Conservation (phyloP, 2,329 filamentous ascomycete species). For the Colletotrichum camelliae region DNA sequence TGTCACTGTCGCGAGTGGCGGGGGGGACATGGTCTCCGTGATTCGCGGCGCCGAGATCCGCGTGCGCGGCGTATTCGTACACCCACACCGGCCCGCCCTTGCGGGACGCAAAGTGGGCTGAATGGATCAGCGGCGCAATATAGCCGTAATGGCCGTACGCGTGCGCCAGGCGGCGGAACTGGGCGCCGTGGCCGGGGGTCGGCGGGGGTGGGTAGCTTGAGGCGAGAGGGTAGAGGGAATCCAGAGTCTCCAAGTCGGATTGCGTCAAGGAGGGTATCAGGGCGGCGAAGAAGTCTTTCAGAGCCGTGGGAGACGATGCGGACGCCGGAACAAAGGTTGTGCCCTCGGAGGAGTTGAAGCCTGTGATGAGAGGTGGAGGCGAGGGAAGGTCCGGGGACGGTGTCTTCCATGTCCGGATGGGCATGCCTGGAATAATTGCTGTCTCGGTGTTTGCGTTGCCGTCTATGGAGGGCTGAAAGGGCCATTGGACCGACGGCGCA, state of each 20-base stretch:
- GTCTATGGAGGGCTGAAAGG: slow-evolving; percentile 75
- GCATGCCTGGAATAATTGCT: slow-evolving; percentile 59
- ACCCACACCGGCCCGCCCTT: slow-evolving; percentile 47
- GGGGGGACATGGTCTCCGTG: slow-evolving; percentile 52
- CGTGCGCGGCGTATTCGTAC: slow-evolving; percentile 65
- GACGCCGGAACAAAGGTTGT: slow-evolving; percentile 63
- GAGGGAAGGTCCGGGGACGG: slow-evolving; percentile 52
- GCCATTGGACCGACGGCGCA: slow-evolving; percentile 54
- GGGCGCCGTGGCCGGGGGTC: slow-evolving; percentile 45
- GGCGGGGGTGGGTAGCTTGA: slow-evolving; percentile 16
- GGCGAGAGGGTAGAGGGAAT: slow-evolving; percentile 63
- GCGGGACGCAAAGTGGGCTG: slow-evolving; percentile 50
- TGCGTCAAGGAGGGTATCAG: slow-evolving; percentile 64
- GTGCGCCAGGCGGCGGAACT: slow-evolving; percentile 63
- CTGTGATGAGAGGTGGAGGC: slow-evolving; percentile 65
- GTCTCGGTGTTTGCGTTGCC: slow-evolving; percentile 41
- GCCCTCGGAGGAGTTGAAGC: slow-evolving; percentile 75
- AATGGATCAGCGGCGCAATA: slow-evolving; percentile 67
- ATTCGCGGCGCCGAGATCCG: slow-evolving; percentile 43
- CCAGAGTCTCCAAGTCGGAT: slow-evolving; percentile 58
- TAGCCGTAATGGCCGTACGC: slow-evolving; percentile 71
- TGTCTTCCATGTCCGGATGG: slow-evolving; percentile 62
- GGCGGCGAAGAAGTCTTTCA: slow-evolving; percentile 61
- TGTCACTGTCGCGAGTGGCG: slow-evolving; percentile 47
- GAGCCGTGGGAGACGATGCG: slow-evolving; percentile 43